Base-by-base conservation (phyloP, 805 yeast genomes). In the Candida yuanshanica region DNA sequence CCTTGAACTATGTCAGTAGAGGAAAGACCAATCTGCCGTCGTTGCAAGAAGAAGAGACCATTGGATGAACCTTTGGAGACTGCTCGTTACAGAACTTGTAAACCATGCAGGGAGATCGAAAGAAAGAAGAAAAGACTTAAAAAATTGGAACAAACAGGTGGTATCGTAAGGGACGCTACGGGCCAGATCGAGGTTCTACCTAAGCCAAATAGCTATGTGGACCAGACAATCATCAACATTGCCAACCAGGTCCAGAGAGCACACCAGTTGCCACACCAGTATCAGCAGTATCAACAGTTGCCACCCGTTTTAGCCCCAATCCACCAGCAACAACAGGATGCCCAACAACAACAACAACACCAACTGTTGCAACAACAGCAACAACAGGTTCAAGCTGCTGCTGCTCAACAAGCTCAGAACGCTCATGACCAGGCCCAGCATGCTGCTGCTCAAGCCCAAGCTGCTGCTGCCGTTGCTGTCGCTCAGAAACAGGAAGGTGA, bases 41-140 rank as follows among this genome's bases (percentile, higher is more conserved):
- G 59, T 18, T 55, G 59, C 34, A 55, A 55, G 49, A 55, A 55
- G 57, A 55, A 55, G 49, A 53, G 59, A 42, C 52, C 55, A 1
- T 45, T 43, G n/a, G 57, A 55, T 21, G 59, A 55, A 39, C 56
- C 59, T 2, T 40, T 52, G 38, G 59, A 55, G 36, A 55, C 59
- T 5, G 55, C 58, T n/a, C 53, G 58, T 16, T 55, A 55, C 48
- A 52, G 58, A 48, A 55, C 59, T 8, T 55, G 59, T 27, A 50
- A 55, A 39, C 59, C 59, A 29, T 55, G 59, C 35, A 50, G 59
- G 38, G 59, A 55, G 33, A 44, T 38, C 33, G 44, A 36, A 36
- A 37, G 41, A 23, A 35, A 33, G 39, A 43, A 41, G 47, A 43
- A 40, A 14, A 38, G 42, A 16, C 31, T 35, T 38, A 32, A 40